Conservation (phyloP, 305 asterid genomes). For the Vinca major region DNA sequence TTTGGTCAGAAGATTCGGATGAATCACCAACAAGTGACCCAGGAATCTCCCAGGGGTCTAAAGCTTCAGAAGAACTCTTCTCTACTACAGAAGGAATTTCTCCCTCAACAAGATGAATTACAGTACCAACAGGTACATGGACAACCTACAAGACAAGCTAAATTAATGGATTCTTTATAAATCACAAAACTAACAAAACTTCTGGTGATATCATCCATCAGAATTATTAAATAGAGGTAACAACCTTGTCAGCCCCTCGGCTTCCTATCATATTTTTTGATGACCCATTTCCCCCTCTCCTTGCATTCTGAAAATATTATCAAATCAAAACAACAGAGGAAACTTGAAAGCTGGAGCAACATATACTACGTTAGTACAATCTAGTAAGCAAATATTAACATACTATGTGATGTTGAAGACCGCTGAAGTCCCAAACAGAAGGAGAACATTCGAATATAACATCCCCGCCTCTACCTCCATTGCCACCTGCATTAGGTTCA, state of each 20-base stretch:
- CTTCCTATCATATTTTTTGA: slow-evolving; percentile 87
- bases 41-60: slow-evolving; percentile 89
- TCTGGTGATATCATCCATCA: slow-evolving; percentile 7
- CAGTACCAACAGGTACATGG: slow-evolving; percentile 85
- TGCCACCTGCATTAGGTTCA: slow-evolving; percentile 54
- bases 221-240: slow-evolving; percentile 11
- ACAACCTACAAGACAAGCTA: slow-evolving; percentile 45
- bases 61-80: slow-evolving; percentile 40
- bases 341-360: neutral
- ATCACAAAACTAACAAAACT: neutral
- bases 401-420: slow-evolving; percentile 80
- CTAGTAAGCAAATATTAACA: slow-evolving; percentile 23
- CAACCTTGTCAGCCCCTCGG: slow-evolving; percentile 85
- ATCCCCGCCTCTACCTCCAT: slow-evolving; percentile 94
- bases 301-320: slow-evolving; percentile 55
- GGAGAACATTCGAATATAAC: slow-evolving; percentile 76
- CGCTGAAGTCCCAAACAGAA: slow-evolving; percentile 82
- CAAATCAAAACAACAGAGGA: slow-evolving; percentile 4
- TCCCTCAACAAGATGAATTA: slow-evolving; percentile 73
- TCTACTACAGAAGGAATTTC: slow-evolving; percentile 64
- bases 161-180: neutral
- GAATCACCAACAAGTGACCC: slow-evolving; percentile 37
- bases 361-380: neutral
- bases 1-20: slow-evolving; percentile 28
- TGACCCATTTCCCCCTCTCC: slow-evolving; percentile 80